These are phyloP conservation scores for Dipteronia dyeriana DNA, from an alignment of 345 rosid species.

Conservation along the genomic window DNA sequence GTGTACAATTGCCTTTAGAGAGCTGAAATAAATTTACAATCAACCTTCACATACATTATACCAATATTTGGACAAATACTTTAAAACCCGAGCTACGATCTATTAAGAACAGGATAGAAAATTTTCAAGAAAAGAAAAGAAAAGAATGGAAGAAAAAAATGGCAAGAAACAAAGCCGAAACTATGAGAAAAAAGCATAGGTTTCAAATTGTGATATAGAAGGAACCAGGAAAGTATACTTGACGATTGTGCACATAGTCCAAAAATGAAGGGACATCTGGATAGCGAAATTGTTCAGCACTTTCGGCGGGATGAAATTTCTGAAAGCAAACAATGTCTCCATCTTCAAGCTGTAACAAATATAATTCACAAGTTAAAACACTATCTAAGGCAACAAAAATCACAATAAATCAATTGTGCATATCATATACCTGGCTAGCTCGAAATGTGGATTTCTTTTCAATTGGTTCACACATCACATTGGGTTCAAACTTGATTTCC, in stretches of 20 bases:
- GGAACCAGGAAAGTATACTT: conserved; percentile 34
- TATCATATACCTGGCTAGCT: conserved; percentile 53
- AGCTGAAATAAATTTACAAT: not conserved
- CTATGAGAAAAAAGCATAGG: not conserved
- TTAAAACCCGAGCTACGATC: not conserved
- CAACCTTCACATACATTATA: not conserved
- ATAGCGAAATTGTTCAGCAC: conserved; percentile 46
- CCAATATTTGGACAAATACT: not conserved
- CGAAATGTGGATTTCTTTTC: conserved; percentile 56
- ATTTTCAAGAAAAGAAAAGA: not conserved
- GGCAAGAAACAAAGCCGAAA: not conserved
- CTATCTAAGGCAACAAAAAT: not conserved
- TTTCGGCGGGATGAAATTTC: conserved; percentile 43
- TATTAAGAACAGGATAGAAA: not conserved
- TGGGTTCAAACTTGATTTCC: conserved; percentile 77
- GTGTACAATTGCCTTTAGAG: not conserved
- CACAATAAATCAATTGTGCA: not conserved
- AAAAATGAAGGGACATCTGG: conserved; percentile 73
- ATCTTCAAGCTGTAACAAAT: conserved; percentile 63
- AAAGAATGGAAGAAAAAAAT: not conserved
- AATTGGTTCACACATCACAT: conserved; percentile 66
- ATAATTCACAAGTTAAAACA: conserved; percentile 4
- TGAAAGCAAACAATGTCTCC: conserved; percentile 81
- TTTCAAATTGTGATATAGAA: not conserved
- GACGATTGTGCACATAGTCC: conserved; percentile 76